Percentiles rank a stretch among this genome's conserved stretches.
Conservation (phyloP, 2,329 filamentous ascomycete species). For the Amylocarpus encephaloides region DNA sequence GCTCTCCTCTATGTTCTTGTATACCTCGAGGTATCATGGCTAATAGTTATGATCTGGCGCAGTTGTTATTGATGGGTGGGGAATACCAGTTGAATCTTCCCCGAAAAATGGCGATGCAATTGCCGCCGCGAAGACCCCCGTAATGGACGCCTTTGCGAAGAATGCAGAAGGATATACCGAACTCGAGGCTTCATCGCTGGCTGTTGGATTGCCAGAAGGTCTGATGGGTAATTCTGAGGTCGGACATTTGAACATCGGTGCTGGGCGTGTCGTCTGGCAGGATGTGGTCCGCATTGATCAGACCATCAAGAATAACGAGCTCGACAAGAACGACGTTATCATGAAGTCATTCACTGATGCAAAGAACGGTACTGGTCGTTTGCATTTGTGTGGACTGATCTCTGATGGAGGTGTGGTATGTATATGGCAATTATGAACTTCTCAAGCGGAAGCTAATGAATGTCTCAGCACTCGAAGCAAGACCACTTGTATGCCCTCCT, state of each 20-base stretch:
- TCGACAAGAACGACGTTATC: constrained; percentile 32
- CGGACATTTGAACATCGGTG: constrained; percentile 97
- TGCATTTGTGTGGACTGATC: constrained; percentile 87
- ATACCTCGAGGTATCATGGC: constrained; percentile 52
- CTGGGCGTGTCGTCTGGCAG: constrained; percentile 96
- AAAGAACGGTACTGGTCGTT: constrained; percentile 81
- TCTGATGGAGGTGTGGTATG: constrained; percentile 86
- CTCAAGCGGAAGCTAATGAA: constrained; percentile 13
- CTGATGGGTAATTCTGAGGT: constrained; percentile 99
- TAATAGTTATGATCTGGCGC: constrained; percentile 49
- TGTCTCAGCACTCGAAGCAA: constrained; percentile 76
- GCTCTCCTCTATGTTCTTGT: constrained; percentile 46
- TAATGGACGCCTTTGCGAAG: constrained; percentile 88
- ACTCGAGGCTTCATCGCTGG: constrained; percentile 91
- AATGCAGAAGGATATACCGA: constrained; percentile 80
- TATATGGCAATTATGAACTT: constrained; percentile 16
- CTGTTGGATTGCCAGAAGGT: constrained; percentile 91
- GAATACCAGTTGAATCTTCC: constrained; percentile 72
- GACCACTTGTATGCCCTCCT: constrained; percentile 84
- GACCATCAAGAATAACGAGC: constrained; percentile 57
- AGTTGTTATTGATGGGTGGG: constrained; percentile 99
- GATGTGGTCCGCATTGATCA: constrained; percentile 94
- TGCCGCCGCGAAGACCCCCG: constrained; percentile 82
- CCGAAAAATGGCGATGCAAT: constrained; percentile 92
- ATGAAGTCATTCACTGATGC: constrained; percentile 65